Evolutionary conservation across 148 eudicot genomes (phyloP), one percentile per base, ranked within the genome.

Genomic region (Amaranthus cruentus): DNA sequence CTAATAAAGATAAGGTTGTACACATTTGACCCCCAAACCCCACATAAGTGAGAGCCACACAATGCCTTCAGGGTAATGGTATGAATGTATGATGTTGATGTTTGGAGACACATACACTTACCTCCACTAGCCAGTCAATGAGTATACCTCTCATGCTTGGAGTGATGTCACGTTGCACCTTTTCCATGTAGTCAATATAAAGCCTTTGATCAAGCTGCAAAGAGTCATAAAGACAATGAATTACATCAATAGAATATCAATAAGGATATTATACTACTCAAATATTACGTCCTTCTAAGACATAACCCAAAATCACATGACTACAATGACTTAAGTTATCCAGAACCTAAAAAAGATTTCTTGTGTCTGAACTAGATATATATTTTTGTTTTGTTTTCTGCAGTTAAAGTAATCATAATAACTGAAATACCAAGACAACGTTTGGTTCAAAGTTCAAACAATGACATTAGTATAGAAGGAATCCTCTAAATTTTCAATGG

Each of bases 41-140:
- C 38, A 28, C 38, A 28, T 28, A 28, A 28, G 38, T 2, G 38
- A 28, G 38, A 28, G 38, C 38, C 38, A 28, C 38, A 28, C 38
- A 28, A 28, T 28, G 38, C 1, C 38, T 28, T 28, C 38, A 28
- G 38, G 38, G 38, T 28, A 28, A 28, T 28, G 38, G 38, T 28
- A 28, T 28, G 38, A 28, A 28, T 28, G 38, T 28, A 28, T 28
- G 48, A 47, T 7, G 9, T 11, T 53, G 43, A 51, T 4, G 13
- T 57, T 61, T 65, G 52, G 47, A 60, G 73, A 49, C 62, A 53
- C 52, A 9, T 72, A 62, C 53, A 81, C 87, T 63, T 73, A 92
- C 98, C 98, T 92, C 98, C 75, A 92, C 91, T 71, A 92, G 93
- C 98, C 98, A 92, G 79, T 92, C 98, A 75, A 92, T 85, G 10